phyloP scores from a whole-genome alignment of 1,284 basidiomycete species.

The Naganishia albida region DNA sequence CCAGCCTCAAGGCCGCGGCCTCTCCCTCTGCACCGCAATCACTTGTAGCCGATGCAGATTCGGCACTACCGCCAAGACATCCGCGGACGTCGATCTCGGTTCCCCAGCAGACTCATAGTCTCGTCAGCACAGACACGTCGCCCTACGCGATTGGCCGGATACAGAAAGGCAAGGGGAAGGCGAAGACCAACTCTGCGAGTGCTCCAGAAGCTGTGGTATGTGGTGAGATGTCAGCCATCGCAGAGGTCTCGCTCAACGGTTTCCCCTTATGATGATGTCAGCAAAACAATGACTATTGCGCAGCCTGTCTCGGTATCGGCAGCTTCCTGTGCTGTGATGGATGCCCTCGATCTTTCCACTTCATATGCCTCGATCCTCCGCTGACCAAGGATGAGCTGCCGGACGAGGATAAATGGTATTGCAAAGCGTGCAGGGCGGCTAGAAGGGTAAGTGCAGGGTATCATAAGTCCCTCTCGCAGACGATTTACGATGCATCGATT shows the following conservation, averaged over 20 bases:
- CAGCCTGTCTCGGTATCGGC: conserved; percentile 71
- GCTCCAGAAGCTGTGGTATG: conserved; percentile 14
- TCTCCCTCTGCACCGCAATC: conserved; percentile 1
- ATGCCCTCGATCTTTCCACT: conserved; percentile 92
- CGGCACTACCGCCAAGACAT: conserved; percentile 12
- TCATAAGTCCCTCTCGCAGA: no score
- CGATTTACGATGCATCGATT: no score
- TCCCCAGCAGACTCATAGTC: conserved; percentile 21
- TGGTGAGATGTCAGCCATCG: not conserved
- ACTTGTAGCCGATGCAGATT: not conserved
- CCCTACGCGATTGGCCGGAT: conserved; percentile 31
- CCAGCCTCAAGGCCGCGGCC: conserved; percentile 10
- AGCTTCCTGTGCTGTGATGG: conserved; percentile 95
- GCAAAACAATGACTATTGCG: conserved; percentile 93
- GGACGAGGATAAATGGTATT: conserved; percentile 90
- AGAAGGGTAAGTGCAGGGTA: conserved; percentile 36
- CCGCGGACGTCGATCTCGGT: conserved; percentile 20
- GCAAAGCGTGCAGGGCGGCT: conserved; percentile 54
- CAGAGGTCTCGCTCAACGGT: not conserved
- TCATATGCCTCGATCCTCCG: conserved; percentile 93
- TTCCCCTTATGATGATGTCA: conserved; percentile 43
- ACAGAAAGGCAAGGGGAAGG: conserved; percentile 31
- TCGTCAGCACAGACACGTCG: conserved; percentile 32
- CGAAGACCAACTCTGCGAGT: conserved; percentile 1
- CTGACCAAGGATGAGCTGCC: conserved; percentile 81